phyloP scores from a whole-genome alignment of 108 stramenopile genomes.

The Cylindrotheca fusiformis region DNA sequence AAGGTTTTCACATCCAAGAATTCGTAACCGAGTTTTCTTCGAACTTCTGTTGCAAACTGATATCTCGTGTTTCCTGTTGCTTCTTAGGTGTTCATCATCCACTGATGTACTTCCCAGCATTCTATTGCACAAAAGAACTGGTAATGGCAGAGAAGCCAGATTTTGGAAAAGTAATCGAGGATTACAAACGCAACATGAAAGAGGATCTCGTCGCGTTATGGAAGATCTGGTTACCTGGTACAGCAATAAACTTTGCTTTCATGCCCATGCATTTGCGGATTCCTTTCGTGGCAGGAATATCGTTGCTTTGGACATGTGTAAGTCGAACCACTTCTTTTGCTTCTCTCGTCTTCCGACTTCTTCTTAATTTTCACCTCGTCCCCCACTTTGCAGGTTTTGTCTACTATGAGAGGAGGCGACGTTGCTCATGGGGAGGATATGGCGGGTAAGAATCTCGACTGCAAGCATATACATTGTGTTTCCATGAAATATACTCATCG shows the following conservation, averaged over 20 bases:
- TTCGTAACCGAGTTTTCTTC: constrained; percentile 35
- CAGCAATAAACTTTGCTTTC: constrained; percentile 86
- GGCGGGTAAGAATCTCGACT: constrained; percentile 32
- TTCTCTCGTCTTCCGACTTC: no score
- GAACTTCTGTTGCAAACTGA: constrained; percentile 67
- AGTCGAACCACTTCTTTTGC: background rate
- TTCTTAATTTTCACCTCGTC: no score
- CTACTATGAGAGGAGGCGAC: constrained; percentile 87
- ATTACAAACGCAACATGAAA: constrained; percentile 66
- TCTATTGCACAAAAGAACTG: constrained; percentile 80
- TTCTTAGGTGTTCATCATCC: constrained; percentile 81
- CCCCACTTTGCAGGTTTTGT: constrained; percentile 24
- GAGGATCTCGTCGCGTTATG: constrained; percentile 79
- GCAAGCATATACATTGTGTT: no score
- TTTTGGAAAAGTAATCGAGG: constrained; percentile 41
- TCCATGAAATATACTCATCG: no score
- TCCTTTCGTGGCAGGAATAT: constrained; percentile 80
- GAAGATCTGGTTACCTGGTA: constrained; percentile 88
- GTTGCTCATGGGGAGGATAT: constrained; percentile 60
- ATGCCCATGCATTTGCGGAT: constrained; percentile 89
- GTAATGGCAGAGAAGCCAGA: constrained; percentile 71
- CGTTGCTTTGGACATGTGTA: constrained; percentile 81
- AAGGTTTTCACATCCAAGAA: background rate
- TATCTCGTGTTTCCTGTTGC: constrained; percentile 50
- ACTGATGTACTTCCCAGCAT: constrained; percentile 89